Evolutionary conservation across 306 rosid genomes (phyloP).

Genomic region (Myrica gale): DNA sequence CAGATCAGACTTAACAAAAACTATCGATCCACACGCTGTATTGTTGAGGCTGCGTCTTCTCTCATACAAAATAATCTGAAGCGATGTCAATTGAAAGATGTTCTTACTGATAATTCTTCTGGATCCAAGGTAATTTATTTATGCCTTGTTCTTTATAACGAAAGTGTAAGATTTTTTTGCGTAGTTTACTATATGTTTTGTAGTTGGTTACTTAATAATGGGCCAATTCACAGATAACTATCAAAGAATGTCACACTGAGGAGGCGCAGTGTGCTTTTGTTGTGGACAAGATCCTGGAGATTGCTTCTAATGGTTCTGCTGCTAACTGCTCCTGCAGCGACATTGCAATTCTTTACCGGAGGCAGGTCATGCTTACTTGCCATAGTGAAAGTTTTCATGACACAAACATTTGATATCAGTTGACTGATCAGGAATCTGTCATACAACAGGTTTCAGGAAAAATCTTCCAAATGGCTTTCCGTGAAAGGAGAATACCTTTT

Average conservation of each 20-base stretch:
- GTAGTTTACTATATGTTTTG: slow-evolving; percentile 22
- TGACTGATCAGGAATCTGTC: slow-evolving; percentile 15
- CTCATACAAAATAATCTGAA: slow-evolving; percentile 70
- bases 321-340: slow-evolving; percentile 58
- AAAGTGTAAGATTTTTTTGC: slow-evolving; percentile 3
- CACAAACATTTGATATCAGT: not conserved
- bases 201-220: slow-evolving; percentile 6
- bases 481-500: slow-evolving; percentile 91
- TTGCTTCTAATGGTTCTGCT: slow-evolving; percentile 46
- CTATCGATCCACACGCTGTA: slow-evolving; percentile 86
- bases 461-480: slow-evolving; percentile 83
- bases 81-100: slow-evolving; percentile 66
- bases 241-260: slow-evolving; percentile 88
- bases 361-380: slow-evolving; percentile 70
- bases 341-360: slow-evolving; percentile 89
- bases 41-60: slow-evolving; percentile 90
- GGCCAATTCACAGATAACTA: slow-evolving; percentile 47
- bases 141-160: slow-evolving; percentile 21
- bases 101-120: slow-evolving; percentile 72
- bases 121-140: slow-evolving; percentile 75
- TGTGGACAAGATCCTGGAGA: slow-evolving; percentile 81
- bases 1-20: slow-evolving; percentile 88
- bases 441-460: slow-evolving; percentile 69
- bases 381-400: slow-evolving; percentile 16
- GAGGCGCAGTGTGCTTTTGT: slow-evolving; percentile 84